These are phyloP conservation scores for Ochetophila trinervis DNA, from an alignment of 306 rosid species.

Conservation along the genomic window DNA sequence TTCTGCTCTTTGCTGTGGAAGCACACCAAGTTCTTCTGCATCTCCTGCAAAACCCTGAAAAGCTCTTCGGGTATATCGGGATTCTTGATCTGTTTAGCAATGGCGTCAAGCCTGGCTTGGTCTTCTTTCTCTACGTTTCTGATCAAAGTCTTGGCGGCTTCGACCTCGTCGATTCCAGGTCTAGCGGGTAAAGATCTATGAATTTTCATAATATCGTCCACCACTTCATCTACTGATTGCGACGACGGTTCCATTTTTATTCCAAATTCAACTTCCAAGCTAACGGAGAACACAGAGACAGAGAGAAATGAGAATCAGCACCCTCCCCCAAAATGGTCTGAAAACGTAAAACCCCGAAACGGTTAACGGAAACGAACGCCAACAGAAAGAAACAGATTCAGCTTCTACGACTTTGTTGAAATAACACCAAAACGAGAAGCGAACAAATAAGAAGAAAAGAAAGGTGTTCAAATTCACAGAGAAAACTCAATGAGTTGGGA, in stretches of 20 bases:
- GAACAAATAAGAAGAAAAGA: no score
- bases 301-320: no score
- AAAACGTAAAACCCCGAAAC: no score
- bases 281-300: no score
- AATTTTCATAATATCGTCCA: conserved; percentile 72
- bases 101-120: conserved; percentile 53
- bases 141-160: conserved; percentile 58
- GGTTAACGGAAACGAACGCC: no score
- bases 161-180: conserved; percentile 73
- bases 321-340: no score
- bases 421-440: no score
- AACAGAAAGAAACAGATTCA: no score
- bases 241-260: conserved; percentile 46
- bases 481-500: no score
- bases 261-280: background rate
- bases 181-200: conserved; percentile 66
- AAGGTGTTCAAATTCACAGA: no score
- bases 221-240: conserved; percentile 50
- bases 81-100: conserved; percentile 46
- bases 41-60: conserved; percentile 65
- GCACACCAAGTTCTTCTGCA: conserved; percentile 52
- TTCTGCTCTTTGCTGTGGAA: conserved; percentile 61
- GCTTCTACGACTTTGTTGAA: no score
- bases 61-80: conserved; percentile 65
- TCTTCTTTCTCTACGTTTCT: conserved; percentile 62